phyloP scores from a whole-genome alignment of 208 protist species.

The Leishmania tropica region DNA sequence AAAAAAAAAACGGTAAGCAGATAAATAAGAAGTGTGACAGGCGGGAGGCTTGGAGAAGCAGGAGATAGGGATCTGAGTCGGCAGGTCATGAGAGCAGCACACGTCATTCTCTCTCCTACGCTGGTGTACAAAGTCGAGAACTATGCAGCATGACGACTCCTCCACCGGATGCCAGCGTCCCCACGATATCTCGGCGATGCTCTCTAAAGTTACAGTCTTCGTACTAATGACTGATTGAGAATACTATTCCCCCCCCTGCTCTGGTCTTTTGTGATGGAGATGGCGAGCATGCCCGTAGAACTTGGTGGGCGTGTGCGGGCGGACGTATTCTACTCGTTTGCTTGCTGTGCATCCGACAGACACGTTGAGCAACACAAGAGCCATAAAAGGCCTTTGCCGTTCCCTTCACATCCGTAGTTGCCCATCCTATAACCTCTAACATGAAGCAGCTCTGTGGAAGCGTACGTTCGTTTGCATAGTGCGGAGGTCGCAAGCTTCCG shows the following conservation, averaged over 20 bases:
- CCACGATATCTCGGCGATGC: not conserved
- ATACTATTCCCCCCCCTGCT: not conserved
- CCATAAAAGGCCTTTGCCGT: not conserved
- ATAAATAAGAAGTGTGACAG: not conserved
- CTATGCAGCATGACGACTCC: not conserved
- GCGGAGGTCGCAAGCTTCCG: not conserved
- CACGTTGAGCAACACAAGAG: not conserved
- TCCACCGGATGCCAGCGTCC: not conserved
- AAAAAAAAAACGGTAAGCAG: not conserved
- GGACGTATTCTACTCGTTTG: not conserved
- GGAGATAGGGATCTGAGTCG: not conserved
- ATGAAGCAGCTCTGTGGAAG: not conserved
- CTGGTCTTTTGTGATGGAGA: not conserved
- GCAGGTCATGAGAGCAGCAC: not conserved
- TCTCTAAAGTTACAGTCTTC: not conserved
- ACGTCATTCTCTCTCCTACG: not conserved
- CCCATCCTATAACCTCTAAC: not conserved
- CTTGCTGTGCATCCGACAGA: not conserved
- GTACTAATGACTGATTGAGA: not conserved
- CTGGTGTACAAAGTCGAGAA: not conserved
- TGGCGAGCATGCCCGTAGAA: not conserved
- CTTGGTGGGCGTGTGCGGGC: not conserved
- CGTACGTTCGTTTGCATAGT: not conserved
- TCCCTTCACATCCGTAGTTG: not conserved
- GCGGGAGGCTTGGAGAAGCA: not conserved